Evolutionary conservation across 139 green algal genomes (phyloP).

Genomic region (Chlorella sp.): DNA sequence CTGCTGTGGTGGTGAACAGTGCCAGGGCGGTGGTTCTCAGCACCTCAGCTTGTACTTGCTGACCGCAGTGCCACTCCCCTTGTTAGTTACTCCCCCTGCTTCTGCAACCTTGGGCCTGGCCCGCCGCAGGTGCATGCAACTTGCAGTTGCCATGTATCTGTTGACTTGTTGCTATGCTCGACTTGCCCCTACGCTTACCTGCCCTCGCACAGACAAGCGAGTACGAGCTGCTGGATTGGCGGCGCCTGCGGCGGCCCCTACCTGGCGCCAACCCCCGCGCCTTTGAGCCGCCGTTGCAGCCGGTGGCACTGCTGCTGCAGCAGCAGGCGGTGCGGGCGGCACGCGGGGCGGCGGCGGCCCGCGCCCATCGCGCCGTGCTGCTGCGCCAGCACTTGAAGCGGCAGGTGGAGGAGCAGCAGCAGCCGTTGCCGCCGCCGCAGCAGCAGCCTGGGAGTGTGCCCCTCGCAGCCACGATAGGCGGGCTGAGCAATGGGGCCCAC

Average conservation of each 20-base stretch:
- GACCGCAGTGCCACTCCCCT: too few relatives aligned
- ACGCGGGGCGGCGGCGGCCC: neutral
- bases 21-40: too few relatives aligned
- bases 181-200: too few relatives aligned
- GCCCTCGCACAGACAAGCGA: too few relatives aligned
- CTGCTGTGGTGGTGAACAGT: too few relatives aligned
- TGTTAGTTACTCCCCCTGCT: too few relatives aligned
- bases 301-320: neutral
- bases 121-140: too few relatives aligned
- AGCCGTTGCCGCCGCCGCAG: neutral
- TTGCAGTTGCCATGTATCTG: too few relatives aligned
- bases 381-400: neutral
- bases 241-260: conserved; percentile 10
- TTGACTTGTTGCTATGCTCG: neutral
- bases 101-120: too few relatives aligned
- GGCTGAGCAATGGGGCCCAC: too few relatives aligned
- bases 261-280: conserved; percentile 4
- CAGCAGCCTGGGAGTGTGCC: neutral
- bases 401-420: neutral
- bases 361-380: neutral
- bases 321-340: conserved; percentile 1
- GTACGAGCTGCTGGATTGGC: conserved; percentile 9
- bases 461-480: neutral
- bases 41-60: too few relatives aligned
- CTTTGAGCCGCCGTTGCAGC: conserved; percentile 27